A percentile compares a stretch with the other conserved stretches of the same genome.
These are phyloP conservation scores for Fusarium annulatum DNA, from an alignment of 2,329 filamentous ascomycete species.

Conservation along the genomic window DNA sequence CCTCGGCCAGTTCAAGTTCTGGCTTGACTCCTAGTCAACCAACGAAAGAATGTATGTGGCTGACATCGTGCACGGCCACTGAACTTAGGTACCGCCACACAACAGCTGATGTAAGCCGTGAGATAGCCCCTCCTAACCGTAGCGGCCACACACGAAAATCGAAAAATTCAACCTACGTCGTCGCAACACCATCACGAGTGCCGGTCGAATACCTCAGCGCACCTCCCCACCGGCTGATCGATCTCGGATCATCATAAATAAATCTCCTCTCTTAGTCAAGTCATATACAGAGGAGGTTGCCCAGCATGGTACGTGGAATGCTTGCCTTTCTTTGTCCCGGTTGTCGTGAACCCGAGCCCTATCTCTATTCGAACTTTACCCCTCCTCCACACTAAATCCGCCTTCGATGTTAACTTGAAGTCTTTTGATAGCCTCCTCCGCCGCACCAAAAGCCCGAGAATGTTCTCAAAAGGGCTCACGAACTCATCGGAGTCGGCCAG, in stretches of 20 bases:
- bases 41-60: conserved; percentile 4
- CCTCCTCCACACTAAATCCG: conserved; percentile 43
- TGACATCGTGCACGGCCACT: background rate
- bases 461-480: conserved; percentile 97
- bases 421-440: conserved; percentile 79
- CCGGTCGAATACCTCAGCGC: conserved; percentile 52
- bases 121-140: conserved; percentile 54
- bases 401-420: conserved; percentile 45
- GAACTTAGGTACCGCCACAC: background rate
- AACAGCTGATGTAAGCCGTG: conserved; percentile 46
- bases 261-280: conserved; percentile 53
- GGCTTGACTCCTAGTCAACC: background rate
- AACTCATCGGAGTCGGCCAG: conserved; percentile 98
- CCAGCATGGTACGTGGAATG: conserved; percentile 59
- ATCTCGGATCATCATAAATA: conserved; percentile 49
- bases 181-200: conserved; percentile 54
- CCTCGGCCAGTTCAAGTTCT: background rate
- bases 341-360: conserved; percentile 20
- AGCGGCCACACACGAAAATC: conserved; percentile 59
- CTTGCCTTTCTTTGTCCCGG: conserved; percentile 27
- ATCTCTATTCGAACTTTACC: conserved; percentile 40
- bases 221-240: conserved; percentile 53
- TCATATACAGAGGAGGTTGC: conserved; percentile 61
- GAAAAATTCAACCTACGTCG: conserved; percentile 55
- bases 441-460: conserved; percentile 98